These are phyloP conservation scores for Phlegmacium glaucopus DNA, from an alignment of 768 basidiomycete genomes.

Conservation along the genomic window DNA sequence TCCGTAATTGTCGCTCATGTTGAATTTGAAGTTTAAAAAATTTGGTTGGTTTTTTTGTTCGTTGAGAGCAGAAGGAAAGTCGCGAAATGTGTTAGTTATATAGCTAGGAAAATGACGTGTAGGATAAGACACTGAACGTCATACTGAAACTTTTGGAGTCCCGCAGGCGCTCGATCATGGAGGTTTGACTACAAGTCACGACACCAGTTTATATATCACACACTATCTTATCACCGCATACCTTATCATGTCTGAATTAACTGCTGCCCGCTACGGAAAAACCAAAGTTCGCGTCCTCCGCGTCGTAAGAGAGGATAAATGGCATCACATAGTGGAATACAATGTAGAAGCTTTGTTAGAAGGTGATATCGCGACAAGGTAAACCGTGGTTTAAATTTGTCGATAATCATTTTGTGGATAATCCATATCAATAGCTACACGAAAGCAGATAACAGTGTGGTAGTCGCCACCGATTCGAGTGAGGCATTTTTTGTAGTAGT, in stretches of 20 bases:
- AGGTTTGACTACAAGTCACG: no score
- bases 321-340: slow-evolving; percentile 82
- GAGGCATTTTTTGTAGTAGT: slow-evolving; percentile 24
- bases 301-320: slow-evolving; percentile 65
- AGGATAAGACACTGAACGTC: no score
- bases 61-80: no score
- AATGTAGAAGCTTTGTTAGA: slow-evolving; percentile 78
- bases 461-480: slow-evolving; percentile 94
- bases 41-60: no score
- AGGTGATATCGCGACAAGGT: slow-evolving; percentile 80
- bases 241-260: slow-evolving; percentile 21
- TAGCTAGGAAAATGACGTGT: no score
- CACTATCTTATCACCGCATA: no score
- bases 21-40: no score
- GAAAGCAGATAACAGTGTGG: slow-evolving; percentile 79
- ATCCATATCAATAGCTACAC: slow-evolving; percentile 64
- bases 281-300: slow-evolving; percentile 85
- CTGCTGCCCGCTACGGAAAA: slow-evolving; percentile 77
- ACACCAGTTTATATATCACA: no score
- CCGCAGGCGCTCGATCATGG: no score
- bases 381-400: slow-evolving; percentile 6
- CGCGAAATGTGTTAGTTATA: no score
- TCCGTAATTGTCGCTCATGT: no score
- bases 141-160: no score
- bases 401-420: not conserved